phyloP scores from a whole-genome alignment of 148 eudicot genomes.

The Persicaria maculosa region DNA sequence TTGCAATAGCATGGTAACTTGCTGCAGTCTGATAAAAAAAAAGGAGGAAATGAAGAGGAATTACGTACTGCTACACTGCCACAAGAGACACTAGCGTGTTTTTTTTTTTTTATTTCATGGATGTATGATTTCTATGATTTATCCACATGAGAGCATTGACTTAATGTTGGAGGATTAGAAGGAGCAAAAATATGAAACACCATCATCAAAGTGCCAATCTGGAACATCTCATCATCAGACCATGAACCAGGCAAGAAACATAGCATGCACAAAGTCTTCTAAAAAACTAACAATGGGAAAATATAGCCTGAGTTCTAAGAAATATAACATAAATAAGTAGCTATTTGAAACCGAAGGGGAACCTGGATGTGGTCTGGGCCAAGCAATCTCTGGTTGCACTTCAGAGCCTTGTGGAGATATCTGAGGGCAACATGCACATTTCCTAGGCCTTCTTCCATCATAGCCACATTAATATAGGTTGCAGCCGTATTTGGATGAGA shows the following conservation, averaged over 20 bases:
- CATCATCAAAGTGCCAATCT: no score
- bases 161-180: no score
- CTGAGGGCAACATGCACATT: slow-evolving; percentile 98
- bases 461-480: slow-evolving; percentile 96
- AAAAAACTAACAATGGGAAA: background rate
- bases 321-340: background rate
- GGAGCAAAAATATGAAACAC: no score
- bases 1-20: slow-evolving; percentile 99
- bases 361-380: slow-evolving; percentile 99
- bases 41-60: slow-evolving; percentile 14
- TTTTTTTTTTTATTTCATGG: background rate
- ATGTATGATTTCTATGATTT: background rate
- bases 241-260: no score
- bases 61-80: background rate
- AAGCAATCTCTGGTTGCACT: slow-evolving; percentile 94
- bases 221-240: no score
- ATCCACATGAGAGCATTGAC: no score
- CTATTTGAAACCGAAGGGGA: slow-evolving; percentile 13
- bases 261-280: background rate
- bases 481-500: slow-evolving; percentile 99
- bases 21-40: slow-evolving; percentile 81
- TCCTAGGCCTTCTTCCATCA: slow-evolving; percentile 99
- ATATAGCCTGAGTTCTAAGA: background rate
- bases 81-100: no score
- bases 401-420: slow-evolving; percentile 98